phyloP scores from a whole-genome alignment of 257 asterid species.

The Primulina tabacum region DNA sequence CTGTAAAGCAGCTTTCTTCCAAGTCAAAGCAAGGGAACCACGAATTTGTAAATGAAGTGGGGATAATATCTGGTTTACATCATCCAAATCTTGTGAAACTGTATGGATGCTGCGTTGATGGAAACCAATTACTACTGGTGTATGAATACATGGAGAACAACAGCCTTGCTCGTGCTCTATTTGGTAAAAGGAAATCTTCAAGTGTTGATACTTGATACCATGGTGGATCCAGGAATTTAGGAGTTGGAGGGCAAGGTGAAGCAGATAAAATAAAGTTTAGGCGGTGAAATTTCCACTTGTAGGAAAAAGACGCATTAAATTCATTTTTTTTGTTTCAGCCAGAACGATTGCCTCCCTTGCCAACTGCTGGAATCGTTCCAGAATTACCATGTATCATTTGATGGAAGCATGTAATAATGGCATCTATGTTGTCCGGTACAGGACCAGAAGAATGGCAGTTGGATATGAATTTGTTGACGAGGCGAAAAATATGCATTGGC shows the following conservation, averaged over 20 bases:
- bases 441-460: slow-evolving; percentile 48
- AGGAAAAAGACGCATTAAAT: no score
- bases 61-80: slow-evolving; percentile 57
- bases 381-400: background rate
- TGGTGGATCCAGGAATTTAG: background rate
- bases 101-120: slow-evolving; percentile 70
- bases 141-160: slow-evolving; percentile 74
- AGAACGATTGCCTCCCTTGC: background rate
- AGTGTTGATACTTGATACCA: background rate
- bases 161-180: slow-evolving; percentile 53
- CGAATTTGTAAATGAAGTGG: slow-evolving; percentile 62
- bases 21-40: slow-evolving; percentile 65
- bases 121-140: slow-evolving; percentile 53
- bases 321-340: background rate
- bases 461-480: slow-evolving; percentile 47
- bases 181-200: slow-evolving; percentile 33
- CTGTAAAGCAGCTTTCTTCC: slow-evolving; percentile 69
- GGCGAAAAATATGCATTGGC: slow-evolving; percentile 52
- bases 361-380: background rate
- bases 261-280: background rate
- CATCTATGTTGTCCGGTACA: slow-evolving; percentile 19
- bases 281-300: no score
- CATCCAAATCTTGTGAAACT: slow-evolving; percentile 65
- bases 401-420: background rate
- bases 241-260: background rate